phyloP scores from a whole-genome alignment of 176 grass and related monocot species.

The Pharus latifolius region DNA sequence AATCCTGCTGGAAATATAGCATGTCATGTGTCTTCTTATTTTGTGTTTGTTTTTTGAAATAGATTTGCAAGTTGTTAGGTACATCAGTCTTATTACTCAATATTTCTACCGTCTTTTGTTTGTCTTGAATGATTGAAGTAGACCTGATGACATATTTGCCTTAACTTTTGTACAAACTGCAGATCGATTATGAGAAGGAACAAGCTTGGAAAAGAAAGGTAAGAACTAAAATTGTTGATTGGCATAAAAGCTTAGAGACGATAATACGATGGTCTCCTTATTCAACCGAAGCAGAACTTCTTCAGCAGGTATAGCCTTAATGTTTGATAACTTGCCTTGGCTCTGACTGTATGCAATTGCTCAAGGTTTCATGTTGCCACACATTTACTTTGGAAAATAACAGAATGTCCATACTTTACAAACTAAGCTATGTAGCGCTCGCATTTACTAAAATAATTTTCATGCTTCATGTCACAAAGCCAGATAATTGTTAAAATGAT shows the following conservation, averaged over 20 bases:
- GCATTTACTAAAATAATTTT: not conserved
- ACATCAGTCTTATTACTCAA: too few species aligned
- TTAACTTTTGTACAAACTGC: slow-evolving; percentile 11
- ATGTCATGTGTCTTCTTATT: not conserved
- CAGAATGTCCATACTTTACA: not conserved
- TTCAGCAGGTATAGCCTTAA: slow-evolving; percentile 65
- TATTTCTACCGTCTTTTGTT: too few species aligned
- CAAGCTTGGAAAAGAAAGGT: slow-evolving; percentile 55
- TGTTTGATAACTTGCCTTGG: not conserved
- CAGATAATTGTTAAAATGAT: not conserved
- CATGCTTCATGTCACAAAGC: not conserved
- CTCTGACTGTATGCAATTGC: not conserved
- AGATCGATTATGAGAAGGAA: slow-evolving; percentile 87
- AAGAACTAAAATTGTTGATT: slow-evolving; percentile 48
- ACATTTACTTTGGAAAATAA: too few species aligned
- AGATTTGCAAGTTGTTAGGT: too few species aligned
- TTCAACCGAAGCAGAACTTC: slow-evolving; percentile 80
- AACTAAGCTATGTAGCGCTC: not conserved
- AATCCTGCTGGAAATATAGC: too few species aligned
- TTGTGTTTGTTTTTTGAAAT: too few species aligned
- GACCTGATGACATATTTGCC: too few species aligned
- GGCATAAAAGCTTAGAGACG: slow-evolving; percentile 63
- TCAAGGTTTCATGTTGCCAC: not conserved
- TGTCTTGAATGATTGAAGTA: too few species aligned
- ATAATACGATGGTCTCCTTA: slow-evolving; percentile 83